Evolutionary conservation across 768 basidiomycete genomes (phyloP).

Genomic region (Trametes punicea): DNA sequence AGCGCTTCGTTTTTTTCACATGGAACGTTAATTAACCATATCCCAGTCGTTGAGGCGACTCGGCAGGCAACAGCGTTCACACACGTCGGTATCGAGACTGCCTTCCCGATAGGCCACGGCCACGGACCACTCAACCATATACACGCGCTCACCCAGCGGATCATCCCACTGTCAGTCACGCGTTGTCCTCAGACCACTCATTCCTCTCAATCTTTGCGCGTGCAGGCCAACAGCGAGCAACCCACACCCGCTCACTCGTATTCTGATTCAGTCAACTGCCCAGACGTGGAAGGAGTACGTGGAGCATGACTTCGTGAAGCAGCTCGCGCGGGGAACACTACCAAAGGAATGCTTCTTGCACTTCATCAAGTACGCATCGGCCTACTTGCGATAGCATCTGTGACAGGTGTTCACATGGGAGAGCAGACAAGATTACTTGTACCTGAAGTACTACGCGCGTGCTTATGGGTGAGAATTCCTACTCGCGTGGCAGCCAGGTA

Average conservation of each 20-base stretch:
- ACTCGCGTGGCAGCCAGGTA: neutral
- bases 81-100: slow-evolving; percentile 67
- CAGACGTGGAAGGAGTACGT: slow-evolving; percentile 71
- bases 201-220: neutral
- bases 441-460: slow-evolving; percentile 79
- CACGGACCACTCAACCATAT: slow-evolving; percentile 87
- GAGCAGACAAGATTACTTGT: slow-evolving; percentile 79
- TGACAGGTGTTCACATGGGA: neutral
- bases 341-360: slow-evolving; percentile 66
- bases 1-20: slow-evolving; percentile 10
- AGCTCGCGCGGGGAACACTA: slow-evolving; percentile 71
- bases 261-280: slow-evolving; percentile 57
- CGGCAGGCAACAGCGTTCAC: slow-evolving; percentile 62
- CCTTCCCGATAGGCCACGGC: slow-evolving; percentile 65
- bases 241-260: slow-evolving; percentile 65
- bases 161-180: slow-evolving; percentile 58
- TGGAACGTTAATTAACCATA: too few relatives aligned
- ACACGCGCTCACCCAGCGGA: slow-evolving; percentile 48
- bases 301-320: slow-evolving; percentile 78
- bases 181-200: neutral
- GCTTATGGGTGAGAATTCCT: slow-evolving; percentile 58
- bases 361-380: slow-evolving; percentile 68
- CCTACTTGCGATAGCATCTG: neutral
- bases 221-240: slow-evolving; percentile 53
- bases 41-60: slow-evolving; percentile 55